Percentiles rank a stretch among this genome's conserved stretches.
phyloP scores from a whole-genome alignment of 345 rosid species.

The Eucalyptus erythrocorys region DNA sequence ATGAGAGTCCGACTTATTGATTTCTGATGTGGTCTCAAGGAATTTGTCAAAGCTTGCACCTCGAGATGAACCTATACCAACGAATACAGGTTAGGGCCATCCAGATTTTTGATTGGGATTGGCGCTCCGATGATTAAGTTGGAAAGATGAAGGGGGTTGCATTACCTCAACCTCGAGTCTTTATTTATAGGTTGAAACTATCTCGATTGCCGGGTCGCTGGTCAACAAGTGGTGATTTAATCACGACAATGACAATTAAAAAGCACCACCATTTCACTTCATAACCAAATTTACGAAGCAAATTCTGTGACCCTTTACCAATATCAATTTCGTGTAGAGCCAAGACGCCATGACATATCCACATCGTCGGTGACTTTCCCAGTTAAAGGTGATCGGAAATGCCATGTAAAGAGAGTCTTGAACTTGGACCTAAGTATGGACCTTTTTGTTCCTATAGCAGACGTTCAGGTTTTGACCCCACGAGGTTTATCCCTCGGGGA shows the following conservation, averaged over 20 bases:
- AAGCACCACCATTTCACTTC: not conserved
- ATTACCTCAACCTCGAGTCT: no score
- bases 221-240: not conserved
- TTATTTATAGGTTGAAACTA: no score
- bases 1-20: not conserved
- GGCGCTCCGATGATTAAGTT: not conserved
- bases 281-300: not conserved
- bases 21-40: not conserved
- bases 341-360: not conserved
- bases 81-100: not conserved
- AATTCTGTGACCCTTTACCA: not conserved
- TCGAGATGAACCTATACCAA: not conserved
- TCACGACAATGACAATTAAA: not conserved
- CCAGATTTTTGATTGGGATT: not conserved
- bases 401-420: not conserved
- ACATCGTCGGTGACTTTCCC: not conserved
- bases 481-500: not conserved
- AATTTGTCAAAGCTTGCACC: not conserved
- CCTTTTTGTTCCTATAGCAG: not conserved
- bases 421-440: not conserved
- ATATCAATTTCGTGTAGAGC: not conserved
- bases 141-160: not conserved
- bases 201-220: no score
- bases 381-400: not conserved
- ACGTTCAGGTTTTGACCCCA: not conserved